Base-by-base conservation (phyloP, 495 filamentous ascomycete genomes). In the Neohortaea acidophila region DNA sequence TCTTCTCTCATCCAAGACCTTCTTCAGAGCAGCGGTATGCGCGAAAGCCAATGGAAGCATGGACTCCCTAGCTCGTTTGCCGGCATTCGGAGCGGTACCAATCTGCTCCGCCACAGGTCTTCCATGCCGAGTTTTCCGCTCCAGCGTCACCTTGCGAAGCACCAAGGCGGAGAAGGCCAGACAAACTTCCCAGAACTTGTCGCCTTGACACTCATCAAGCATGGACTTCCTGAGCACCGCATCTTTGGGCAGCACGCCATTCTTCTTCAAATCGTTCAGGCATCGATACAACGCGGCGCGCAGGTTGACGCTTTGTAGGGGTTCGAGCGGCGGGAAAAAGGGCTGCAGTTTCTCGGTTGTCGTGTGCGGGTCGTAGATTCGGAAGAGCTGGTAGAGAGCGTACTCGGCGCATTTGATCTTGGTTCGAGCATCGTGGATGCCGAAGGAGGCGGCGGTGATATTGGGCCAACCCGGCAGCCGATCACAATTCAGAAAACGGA, bases 291-390 rank as follows among this genome's bases (percentile, higher is more conserved):
- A 62, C 17, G 84, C 84, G 15, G 81, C 75, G 43, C 85, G 81
- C 10, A 94, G 72, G 53, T 92, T 92, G 48, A 87, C 65, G 4
- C 84, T 91, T 51, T 89, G 84, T 23, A 92, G 67, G 15, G 83
- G 79, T 53, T 87, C 82, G 47, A 81, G 66, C 6, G 85, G 80
- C 25, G 85, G 85, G 55, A 84, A 92, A 65, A 87, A 91, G 0
- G 84, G 81, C 27, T 75, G 79, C 10, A 92, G 67, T 69, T 89
- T 92, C 75, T 87, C 31, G 28, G 17, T 27, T n/a, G 27, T 52
- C 37, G 75, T 73, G 24, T 77, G 68, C 13, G 69, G 72, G 53
- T 89, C 81, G 79, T 79, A 92, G n/a, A 86, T 54, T 5, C 66
- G 60, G 53, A 86, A 89, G 23, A 94, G 65, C 21, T 79, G 73